These are phyloP conservation scores for Coleophoma cylindrospora DNA, from an alignment of 2,329 filamentous ascomycete species.

Conservation along the genomic window DNA sequence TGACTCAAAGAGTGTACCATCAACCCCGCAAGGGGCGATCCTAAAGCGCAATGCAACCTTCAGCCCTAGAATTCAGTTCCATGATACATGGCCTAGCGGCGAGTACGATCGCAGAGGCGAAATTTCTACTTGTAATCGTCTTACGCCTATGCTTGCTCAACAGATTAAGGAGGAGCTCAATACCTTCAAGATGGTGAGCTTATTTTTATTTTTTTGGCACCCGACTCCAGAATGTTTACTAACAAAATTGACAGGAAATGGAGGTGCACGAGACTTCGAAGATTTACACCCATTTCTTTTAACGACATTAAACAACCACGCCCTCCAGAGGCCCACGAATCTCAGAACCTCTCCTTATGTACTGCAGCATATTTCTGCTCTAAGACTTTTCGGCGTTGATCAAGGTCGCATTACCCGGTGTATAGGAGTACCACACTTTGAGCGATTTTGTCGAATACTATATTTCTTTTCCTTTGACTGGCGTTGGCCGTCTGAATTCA, in stretches of 20 bases:
- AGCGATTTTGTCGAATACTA: slow-evolving; percentile 25
- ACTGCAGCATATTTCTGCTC: slow-evolving; percentile 10
- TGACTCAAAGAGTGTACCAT: slow-evolving; percentile 75
- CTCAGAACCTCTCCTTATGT: slow-evolving; percentile 13
- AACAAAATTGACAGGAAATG: slow-evolving; percentile 74
- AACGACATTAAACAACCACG: slow-evolving; percentile 41
- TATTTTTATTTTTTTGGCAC: slow-evolving; percentile 3
- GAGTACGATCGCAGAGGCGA: slow-evolving; percentile 97
- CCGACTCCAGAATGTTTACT: slow-evolving; percentile 21
- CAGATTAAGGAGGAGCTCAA: slow-evolving; percentile 99
- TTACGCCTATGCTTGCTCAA: slow-evolving; percentile 95
- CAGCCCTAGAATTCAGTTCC: slow-evolving; percentile 88
- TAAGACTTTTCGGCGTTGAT: slow-evolving; percentile 20
- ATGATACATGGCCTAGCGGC: slow-evolving; percentile 92
- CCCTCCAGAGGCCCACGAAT: slow-evolving; percentile 16
- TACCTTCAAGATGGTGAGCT: slow-evolving; percentile 96
- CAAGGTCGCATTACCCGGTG: slow-evolving; percentile 27
- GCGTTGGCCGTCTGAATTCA: slow-evolving; percentile 21
- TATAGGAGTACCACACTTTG: slow-evolving; percentile 27
- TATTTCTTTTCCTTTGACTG: slow-evolving; percentile 26
- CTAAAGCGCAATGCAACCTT: slow-evolving; percentile 65
- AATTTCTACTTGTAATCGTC: slow-evolving; percentile 93
- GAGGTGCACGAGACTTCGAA: slow-evolving; percentile 98
- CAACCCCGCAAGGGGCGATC: slow-evolving; percentile 64
- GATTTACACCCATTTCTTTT: slow-evolving; percentile 99